Conservation (phyloP, 352 stramenopile genomes). For the Phytophthora aleatoria region DNA sequence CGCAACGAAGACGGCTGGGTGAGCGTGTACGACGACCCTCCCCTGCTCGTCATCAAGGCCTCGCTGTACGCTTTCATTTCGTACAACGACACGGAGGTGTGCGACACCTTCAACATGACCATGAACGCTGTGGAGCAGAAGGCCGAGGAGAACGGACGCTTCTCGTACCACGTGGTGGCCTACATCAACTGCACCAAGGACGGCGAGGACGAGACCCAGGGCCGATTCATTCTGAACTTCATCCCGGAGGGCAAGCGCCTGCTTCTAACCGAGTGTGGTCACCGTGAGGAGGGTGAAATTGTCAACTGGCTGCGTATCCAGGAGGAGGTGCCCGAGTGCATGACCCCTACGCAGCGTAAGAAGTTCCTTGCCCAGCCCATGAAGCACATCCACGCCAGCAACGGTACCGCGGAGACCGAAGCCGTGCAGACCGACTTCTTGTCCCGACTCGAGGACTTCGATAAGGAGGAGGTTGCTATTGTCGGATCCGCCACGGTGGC, state of each 20-base stretch:
- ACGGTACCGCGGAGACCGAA: constrained; percentile 55
- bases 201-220: constrained; percentile 71
- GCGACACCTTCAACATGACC: constrained; percentile 87
- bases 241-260: constrained; percentile 79
- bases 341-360: constrained; percentile 79
- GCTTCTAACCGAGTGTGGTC: constrained; percentile 81
- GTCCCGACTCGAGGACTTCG: constrained; percentile 57
- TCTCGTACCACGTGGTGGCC: constrained; percentile 83
- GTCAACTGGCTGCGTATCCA: constrained; percentile 88
- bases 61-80: constrained; percentile 87
- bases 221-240: constrained; percentile 86
- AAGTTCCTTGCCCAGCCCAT: constrained; percentile 84
- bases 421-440: constrained; percentile 73
- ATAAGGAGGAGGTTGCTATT: constrained; percentile 76
- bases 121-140: constrained; percentile 87
- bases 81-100: constrained; percentile 85
- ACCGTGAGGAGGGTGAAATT: constrained; percentile 84
- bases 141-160: constrained; percentile 66
- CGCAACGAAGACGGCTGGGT: constrained; percentile 75
- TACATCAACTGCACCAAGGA: constrained; percentile 89
- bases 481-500: constrained; percentile 56
- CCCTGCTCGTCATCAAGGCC: constrained; percentile 81
- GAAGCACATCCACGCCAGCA: constrained; percentile 86
- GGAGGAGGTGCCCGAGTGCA: constrained; percentile 82
- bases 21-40: constrained; percentile 84